Percentiles rank a stretch among this genome's conserved stretches.
Conservation (phyloP, 2,329 filamentous ascomycete genomes). For the Pseudocercospora eumusae region DNA sequence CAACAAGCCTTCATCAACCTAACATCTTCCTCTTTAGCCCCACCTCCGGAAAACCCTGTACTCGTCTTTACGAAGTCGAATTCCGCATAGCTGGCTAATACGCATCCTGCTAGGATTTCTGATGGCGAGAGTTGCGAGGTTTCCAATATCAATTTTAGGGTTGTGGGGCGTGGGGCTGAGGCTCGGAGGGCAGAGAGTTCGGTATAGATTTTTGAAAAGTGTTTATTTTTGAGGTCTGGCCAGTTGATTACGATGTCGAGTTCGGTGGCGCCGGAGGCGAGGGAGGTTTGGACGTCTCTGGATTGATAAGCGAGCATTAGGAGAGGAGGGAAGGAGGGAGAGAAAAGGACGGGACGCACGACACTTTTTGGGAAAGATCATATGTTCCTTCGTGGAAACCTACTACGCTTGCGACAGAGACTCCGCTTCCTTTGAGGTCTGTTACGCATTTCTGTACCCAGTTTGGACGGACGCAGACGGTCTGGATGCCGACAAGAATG, state of each 20-base stretch:
- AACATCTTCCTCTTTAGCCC: constrained; percentile 56
- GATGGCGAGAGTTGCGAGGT: constrained; percentile 53
- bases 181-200: constrained; percentile 57
- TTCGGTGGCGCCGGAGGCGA: constrained; percentile 55
- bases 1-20: constrained; percentile 56
- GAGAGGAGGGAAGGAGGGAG: background rate
- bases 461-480: constrained; percentile 59
- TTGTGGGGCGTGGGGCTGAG: constrained; percentile 46
- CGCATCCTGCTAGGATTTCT: constrained; percentile 57
- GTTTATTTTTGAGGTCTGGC: constrained; percentile 43
- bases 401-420: constrained; percentile 60
- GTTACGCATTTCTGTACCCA: constrained; percentile 54
- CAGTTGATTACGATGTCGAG: constrained; percentile 63
- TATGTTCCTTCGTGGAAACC: constrained; percentile 63
- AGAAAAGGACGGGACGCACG: background rate
- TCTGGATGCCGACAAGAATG: constrained; percentile 31
- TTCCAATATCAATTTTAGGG: constrained; percentile 61
- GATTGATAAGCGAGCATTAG: background rate
- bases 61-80: constrained; percentile 63
- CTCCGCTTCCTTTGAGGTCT: constrained; percentile 51
- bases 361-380: constrained; percentile 52
- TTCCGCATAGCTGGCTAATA: constrained; percentile 54
- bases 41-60: constrained; percentile 60
- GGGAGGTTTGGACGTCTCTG: constrained; percentile 52
- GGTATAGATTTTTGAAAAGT: constrained; percentile 54